Evolutionary conservation across 495 filamentous ascomycete genomes (phyloP), one percentile per base, ranked within the genome.

Genomic region (Annulohypoxylon nitens): DNA sequence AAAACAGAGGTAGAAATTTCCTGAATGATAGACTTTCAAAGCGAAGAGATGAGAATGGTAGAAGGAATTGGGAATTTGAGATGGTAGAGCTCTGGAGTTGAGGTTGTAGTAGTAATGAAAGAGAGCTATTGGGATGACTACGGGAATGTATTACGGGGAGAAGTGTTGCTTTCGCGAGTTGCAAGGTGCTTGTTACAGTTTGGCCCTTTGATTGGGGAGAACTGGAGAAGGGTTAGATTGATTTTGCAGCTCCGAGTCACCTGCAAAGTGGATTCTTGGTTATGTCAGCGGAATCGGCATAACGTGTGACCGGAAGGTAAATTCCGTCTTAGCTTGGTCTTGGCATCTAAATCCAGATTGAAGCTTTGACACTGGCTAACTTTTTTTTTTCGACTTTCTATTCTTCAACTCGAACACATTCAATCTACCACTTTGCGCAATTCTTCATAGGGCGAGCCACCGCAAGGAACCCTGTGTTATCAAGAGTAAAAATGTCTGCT

Each of bases 401-500:
- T 43, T 25, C 43, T 57, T 47, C 33, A 14, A 68, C 67, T 2
- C 61, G 59, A 68, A 58, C 55, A 39, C 36, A 36, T 51, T 33
- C 57, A 50, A 73, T 57, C 37, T 48, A 57, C 62, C 59, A 68
- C 47, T 64, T 30, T 14, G 45, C 61, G 57, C n/a, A 62, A 39
- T 66, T 67, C 45, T 63, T 60, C 36, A 59, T 79, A 87, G 86
- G 86, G 86, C 86, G 86, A 88, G 85, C 86, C 76, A 88, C 83
- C 82, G 87, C 87, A 88, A 87, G 86, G 88, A 89, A 88, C 88
- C 86, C 86, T 88, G 81, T 67, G 75, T 36, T 14, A 69, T 71
- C 68, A 82, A 39, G 20, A 88, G 68, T 70, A 66, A 82, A 39
- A 18, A 88, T 88, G 86, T 81, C 86, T 75, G 78, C 85, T 78